Base-by-base conservation (phyloP, 441 rosid genomes). In the Jatropha podagrica region DNA sequence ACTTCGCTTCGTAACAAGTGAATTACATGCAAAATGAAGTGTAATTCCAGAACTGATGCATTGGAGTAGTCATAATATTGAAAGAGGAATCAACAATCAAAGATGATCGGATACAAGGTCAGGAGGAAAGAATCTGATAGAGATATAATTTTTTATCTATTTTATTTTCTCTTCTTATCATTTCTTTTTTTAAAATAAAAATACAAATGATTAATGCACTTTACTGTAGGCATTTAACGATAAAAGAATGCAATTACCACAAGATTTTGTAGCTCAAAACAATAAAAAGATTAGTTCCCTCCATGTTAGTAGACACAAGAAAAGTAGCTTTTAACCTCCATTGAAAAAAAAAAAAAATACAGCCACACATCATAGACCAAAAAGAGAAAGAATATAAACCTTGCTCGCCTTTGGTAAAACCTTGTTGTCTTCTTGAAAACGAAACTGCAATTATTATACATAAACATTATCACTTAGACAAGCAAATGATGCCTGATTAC, bases 381-480 rank as follows among this genome's bases (percentile, higher is more conserved):
- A 32, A 32, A 32, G 32, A 32, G 32, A 32, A 32, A 32, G 32
- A 32, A 77, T 11, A 74, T 62, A 58, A 41, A 93, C 98, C 98
- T 91, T 84, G 91, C 90, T 68, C 98, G 89, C 76, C 99, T 85
- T 81, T 89, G 92, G 82, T 95, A 90, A 84, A 93, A 93, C 76
- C 83, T 88, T 40, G 95, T 81, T 44, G 88, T 86, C 82, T 87
- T 91, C 92, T 93, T 92, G 81, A 93, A 91, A 66, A 89, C 86
- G 82, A 95, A 95, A 87, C 96, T 95, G 93, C 52, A 68, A 63
- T 64, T 38, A 18, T 38, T 38, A 52, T 7, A 52, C 4, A 23
- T 40, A 51, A 32, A 32, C 0, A 8, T 10, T 17, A 26, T 7
- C 10, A 9, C 7, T 27, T 20, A 66, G 20, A 14, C 32, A 66